These are phyloP conservation scores for Fusarium clavum DNA, from an alignment of 2,329 filamentous ascomycete genomes.

Conservation along the genomic window DNA sequence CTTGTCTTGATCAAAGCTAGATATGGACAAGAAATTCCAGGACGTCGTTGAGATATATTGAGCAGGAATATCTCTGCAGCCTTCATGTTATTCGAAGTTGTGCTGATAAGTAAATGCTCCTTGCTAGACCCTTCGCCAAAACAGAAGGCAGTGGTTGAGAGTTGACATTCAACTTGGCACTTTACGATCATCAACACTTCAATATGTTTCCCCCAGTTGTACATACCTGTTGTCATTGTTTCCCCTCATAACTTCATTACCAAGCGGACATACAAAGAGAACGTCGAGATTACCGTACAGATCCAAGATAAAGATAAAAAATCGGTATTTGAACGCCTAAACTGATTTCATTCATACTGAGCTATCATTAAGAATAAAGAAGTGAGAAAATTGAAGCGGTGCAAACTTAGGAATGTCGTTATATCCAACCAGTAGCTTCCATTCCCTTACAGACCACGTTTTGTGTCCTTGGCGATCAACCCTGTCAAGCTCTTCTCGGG, in stretches of 20 bases:
- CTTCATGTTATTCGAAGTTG: neutral
- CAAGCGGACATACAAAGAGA: neutral
- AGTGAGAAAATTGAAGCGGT: conserved; percentile 19
- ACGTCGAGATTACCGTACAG: neutral
- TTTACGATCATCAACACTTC: neutral
- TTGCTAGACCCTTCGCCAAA: neutral
- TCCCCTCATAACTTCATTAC: neutral
- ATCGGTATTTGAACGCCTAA: conserved; percentile 24
- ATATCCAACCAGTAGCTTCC: conserved; percentile 18
- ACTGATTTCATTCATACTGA: conserved; percentile 32
- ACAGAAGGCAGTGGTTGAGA: neutral
- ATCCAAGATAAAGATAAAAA: neutral
- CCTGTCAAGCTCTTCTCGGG: conserved; percentile 65
- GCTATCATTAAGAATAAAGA: conserved; percentile 39
- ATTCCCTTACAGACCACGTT: conserved; percentile 60
- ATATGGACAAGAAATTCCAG: neutral
- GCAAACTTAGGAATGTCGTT: conserved; percentile 17
- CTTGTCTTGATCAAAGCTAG: neutral
- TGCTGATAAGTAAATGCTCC: neutral
- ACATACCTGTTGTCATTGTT: neutral
- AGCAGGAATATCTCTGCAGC: neutral
- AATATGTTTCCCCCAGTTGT: neutral
- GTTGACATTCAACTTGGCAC: neutral
- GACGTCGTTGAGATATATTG: neutral
- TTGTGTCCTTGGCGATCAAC: conserved; percentile 68